A percentile compares a stretch with the other conserved stretches of the same genome.
These are phyloP conservation scores for Tolypocladium tropicale DNA, from an alignment of 2,329 filamentous ascomycete genomes.

Conservation along the genomic window DNA sequence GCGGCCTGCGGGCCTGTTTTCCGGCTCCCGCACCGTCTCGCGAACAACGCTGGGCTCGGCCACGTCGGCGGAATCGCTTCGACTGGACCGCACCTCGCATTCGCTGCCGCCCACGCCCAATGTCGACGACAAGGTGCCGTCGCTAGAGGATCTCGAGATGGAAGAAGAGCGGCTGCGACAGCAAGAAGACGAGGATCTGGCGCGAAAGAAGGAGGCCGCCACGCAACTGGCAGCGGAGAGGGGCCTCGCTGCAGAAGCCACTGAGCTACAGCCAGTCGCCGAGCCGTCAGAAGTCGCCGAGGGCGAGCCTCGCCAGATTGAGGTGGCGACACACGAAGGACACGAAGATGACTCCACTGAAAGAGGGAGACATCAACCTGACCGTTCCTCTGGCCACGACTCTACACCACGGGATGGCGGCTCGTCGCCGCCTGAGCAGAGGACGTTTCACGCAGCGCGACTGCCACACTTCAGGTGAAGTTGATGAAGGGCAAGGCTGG, in stretches of 20 bases:
- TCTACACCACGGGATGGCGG: not conserved
- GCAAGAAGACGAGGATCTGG: constrained; percentile 44
- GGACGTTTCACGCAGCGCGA: constrained; percentile 46
- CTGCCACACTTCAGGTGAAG: constrained; percentile 42
- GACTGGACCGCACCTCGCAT: constrained; percentile 12
- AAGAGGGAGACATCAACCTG: not conserved
- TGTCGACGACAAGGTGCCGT: constrained; percentile 29
- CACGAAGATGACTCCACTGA: not conserved
- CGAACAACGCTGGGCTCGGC: constrained; percentile 44
- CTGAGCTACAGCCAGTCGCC: constrained; percentile 2
- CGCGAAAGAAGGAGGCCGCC: constrained; percentile 42
- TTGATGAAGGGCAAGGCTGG: not conserved
- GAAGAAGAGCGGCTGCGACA: constrained; percentile 41
- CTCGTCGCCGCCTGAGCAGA: not conserved
- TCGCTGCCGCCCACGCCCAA: constrained; percentile 24
- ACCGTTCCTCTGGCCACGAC: not conserved
- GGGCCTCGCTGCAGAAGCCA: constrained; percentile 26
- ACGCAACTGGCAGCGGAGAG: constrained; percentile 37
- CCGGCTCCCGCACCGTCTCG: constrained; percentile 42
- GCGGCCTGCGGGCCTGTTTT: constrained; percentile 26
- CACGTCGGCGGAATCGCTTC: constrained; percentile 22
- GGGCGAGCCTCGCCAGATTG: constrained; percentile 16
- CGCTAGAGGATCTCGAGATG: constrained; percentile 39
- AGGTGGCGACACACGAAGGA: not conserved
- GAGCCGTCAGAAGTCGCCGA: constrained; percentile 17